Evolutionary conservation across 306 rosid species (phyloP).

Genomic region (Sophora flavescens): DNA sequence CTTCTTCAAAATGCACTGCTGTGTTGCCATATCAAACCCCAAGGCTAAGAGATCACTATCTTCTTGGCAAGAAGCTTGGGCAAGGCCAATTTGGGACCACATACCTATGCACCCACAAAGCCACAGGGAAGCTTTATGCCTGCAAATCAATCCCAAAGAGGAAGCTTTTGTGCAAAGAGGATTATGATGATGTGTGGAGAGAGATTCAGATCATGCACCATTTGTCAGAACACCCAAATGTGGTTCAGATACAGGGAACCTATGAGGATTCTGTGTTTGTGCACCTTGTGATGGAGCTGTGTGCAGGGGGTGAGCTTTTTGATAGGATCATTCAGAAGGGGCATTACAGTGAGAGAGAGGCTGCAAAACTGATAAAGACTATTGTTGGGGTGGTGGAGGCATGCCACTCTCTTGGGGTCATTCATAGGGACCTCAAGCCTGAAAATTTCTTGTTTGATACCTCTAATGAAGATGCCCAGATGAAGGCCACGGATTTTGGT

Average conservation of each 20-base stretch:
- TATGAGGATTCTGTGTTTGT: slow-evolving; percentile 87
- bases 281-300: slow-evolving; percentile 89
- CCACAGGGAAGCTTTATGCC: slow-evolving; percentile 64
- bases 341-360: slow-evolving; percentile 89
- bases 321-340: slow-evolving; percentile 88
- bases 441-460: slow-evolving; percentile 90
- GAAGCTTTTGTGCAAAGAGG: slow-evolving; percentile 74
- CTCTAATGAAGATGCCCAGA: slow-evolving; percentile 72
- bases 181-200: slow-evolving; percentile 90
- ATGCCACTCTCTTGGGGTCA: slow-evolving; percentile 94
- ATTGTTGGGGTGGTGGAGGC: slow-evolving; percentile 87
- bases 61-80: slow-evolving; percentile 82
- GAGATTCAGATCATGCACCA: slow-evolving; percentile 98
- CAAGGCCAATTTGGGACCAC: slow-evolving; percentile 91
- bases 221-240: slow-evolving; percentile 72
- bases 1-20: slow-evolving; percentile 44
- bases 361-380: slow-evolving; percentile 75
- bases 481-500: slow-evolving; percentile 91
- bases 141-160: slow-evolving; percentile 94
- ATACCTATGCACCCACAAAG: slow-evolving; percentile 68
- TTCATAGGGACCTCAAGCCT: slow-evolving; percentile 97
- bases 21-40: slow-evolving; percentile 81
- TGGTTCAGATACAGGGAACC: slow-evolving; percentile 81
- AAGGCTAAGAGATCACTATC: slow-evolving; percentile 76
- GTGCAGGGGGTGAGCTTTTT: slow-evolving; percentile 89